Evolutionary conservation across 169 alveolate genomes (phyloP), one percentile per base, ranked within the genome.

Genomic region (Plasmodium adleri): DNA sequence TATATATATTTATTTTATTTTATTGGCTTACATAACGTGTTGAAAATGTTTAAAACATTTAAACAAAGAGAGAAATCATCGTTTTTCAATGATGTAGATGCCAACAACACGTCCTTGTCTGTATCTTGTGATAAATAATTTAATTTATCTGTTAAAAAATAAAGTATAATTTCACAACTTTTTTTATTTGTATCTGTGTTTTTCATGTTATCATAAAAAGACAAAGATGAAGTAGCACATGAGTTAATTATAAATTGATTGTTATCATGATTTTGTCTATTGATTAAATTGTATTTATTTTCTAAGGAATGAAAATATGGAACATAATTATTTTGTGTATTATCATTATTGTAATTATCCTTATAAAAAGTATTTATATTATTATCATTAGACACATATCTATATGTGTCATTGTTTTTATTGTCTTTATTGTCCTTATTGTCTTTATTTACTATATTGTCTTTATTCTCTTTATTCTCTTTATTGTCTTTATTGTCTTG

Each of bases 181-280:
- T 54, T 73, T 54, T 54, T 71, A 17, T 86, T 86, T 64, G 74
- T 22, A 22, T 58, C 88, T 12, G 74, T 86, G 63, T 86, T 86
- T 54, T 71, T 86, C 92, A 86, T 86, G 28, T 86, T 86, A 49
- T 86, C 88, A 73, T 86, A 86, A 67, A 71, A 70, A 17, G 70
- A 59, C 10, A 71, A 24, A 13, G 92, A 86, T 10, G 88, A 86
- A 59, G 24, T 39, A 17, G 87, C 28, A 6, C 52, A 45, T 20
- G 92, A 72, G 45, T 86, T 59, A 7, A 86, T 86, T 71, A 86
- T 13, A 67, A 71, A 86, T 28, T 86, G 49, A 71, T 72, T 26
- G 10, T 59, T 49, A 22, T 22, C 50, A 28, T 73, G 15, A 17
- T 47, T 20, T n/a, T 71, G 74, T 71, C 32, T 39, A 2, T 39